Evolutionary conservation across 169 alveolate genomes (phyloP).

Genomic region (Plasmodium adleri): DNA sequence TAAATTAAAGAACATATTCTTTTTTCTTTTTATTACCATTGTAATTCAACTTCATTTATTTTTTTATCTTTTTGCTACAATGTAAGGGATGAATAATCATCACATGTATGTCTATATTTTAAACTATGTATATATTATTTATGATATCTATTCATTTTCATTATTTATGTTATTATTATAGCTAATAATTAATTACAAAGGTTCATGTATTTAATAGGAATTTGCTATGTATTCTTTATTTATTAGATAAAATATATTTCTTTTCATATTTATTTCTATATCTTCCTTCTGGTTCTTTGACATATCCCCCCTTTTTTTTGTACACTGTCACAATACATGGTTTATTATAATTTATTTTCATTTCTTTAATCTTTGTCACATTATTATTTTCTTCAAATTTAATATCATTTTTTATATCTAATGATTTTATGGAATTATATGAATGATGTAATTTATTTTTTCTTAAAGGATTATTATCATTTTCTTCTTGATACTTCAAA

Average conservation of each 20-base stretch:
- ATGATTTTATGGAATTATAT: conserved; percentile 7
- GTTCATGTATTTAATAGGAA: conserved; percentile 16
- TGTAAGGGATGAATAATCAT: background rate
- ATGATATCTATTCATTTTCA: background rate
- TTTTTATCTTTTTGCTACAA: too few relatives aligned
- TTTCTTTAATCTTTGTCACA: background rate
- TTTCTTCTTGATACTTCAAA: background rate
- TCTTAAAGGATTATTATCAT: conserved; percentile 7
- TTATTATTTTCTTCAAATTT: conserved; percentile 11
- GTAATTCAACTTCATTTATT: too few relatives aligned
- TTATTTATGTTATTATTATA: conserved; percentile 12
- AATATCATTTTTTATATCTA: conserved; percentile 17
- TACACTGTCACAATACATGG: background rate
- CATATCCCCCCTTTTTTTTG: conserved; percentile 1
- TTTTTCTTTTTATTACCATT: conserved; percentile 6
- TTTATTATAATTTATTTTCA: background rate
- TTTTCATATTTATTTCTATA: background rate
- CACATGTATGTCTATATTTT: background rate
- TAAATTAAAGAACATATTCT: conserved; percentile 10
- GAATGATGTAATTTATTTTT: background rate
- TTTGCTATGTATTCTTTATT: conserved; percentile 15
- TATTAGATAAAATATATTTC: background rate
- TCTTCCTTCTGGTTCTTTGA: background rate
- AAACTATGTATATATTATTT: background rate
- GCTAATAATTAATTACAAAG: background rate